A percentile compares a stretch with the other conserved stretches of the same genome.
Evolutionary conservation across 345 rosid species (phyloP).

Genomic region (Lagerstroemia speciosa): DNA sequence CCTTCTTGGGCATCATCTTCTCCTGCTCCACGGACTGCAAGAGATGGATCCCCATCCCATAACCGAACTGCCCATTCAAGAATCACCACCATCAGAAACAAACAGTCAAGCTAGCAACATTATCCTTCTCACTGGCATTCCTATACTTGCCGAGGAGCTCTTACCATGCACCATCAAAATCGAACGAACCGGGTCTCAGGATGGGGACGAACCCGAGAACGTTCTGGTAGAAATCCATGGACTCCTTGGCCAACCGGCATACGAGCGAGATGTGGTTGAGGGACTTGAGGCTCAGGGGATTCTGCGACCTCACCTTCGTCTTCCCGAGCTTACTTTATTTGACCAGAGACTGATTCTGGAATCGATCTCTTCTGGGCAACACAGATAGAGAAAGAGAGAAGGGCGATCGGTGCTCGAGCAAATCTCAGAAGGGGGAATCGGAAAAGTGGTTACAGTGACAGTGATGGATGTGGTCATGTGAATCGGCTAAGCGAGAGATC

Average conservation of each 20-base stretch:
- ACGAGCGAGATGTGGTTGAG: slow-evolving; percentile 68
- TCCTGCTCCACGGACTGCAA: slow-evolving; percentile 15
- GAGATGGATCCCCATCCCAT: slow-evolving; percentile 18
- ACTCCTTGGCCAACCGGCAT: slow-evolving; percentile 59
- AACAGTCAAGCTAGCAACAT: too few relatives aligned
- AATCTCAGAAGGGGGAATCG: not conserved
- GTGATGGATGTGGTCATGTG: too few relatives aligned
- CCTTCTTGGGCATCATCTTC: slow-evolving; percentile 6
- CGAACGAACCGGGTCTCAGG: slow-evolving; percentile 76
- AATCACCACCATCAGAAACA: not conserved
- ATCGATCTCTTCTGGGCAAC: too few relatives aligned
- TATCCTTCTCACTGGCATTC: too few relatives aligned
- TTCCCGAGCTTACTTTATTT: not conserved
- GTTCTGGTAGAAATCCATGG: slow-evolving; percentile 61
- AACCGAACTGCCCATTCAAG: slow-evolving; percentile 12
- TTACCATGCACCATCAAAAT: slow-evolving; percentile 91
- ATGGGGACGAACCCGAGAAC: slow-evolving; percentile 74
- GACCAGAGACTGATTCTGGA: too few relatives aligned
- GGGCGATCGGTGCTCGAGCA: too few relatives aligned
- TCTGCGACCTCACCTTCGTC: slow-evolving; percentile 36
- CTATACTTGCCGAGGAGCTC: not conserved
- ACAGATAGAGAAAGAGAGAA: too few relatives aligned
- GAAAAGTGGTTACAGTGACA: not conserved
- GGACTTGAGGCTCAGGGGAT: slow-evolving; percentile 69
- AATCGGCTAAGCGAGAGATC: too few relatives aligned